phyloP scores from a whole-genome alignment of 2,329 filamentous ascomycete species.

The Sordariomycetes sp. region DNA sequence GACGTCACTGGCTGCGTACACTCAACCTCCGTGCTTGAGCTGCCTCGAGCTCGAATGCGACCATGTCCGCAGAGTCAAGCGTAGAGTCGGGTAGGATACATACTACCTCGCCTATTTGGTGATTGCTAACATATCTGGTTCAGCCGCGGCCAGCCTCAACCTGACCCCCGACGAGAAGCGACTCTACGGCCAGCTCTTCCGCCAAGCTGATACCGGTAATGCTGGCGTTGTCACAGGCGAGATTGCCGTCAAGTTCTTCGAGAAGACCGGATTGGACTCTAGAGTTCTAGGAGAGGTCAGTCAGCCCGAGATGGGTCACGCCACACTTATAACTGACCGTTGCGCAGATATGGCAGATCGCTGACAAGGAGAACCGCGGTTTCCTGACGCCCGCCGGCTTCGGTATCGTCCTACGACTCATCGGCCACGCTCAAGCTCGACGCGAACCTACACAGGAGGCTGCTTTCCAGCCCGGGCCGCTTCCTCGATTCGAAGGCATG shows the following conservation, averaged over 20 bases:
- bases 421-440: constrained; percentile 89
- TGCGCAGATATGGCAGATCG: constrained; percentile 92
- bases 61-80: constrained; percentile 3
- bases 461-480: constrained; percentile 75
- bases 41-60: constrained; percentile 1
- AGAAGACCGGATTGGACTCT: constrained; percentile 84
- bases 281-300: constrained; percentile 78
- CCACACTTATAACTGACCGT: not conserved
- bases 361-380: constrained; percentile 91
- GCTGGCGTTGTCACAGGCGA: constrained; percentile 94
- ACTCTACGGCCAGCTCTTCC: constrained; percentile 86
- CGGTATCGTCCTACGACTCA: constrained; percentile 83
- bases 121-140: not conserved
- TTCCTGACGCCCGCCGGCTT: constrained; percentile 90
- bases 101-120: not conserved
- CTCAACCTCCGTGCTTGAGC: not conserved
- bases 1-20: not conserved
- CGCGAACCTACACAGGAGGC: constrained; percentile 73
- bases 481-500: constrained; percentile 80
- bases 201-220: constrained; percentile 82
- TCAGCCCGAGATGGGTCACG: constrained; percentile 8
- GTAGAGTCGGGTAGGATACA: constrained; percentile 3
- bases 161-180: constrained; percentile 88
- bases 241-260: constrained; percentile 93
- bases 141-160: constrained; percentile 64